Base-by-base conservation (phyloP, 2,329 filamentous ascomycete genomes). In the Monilinia fructicola region DNA sequence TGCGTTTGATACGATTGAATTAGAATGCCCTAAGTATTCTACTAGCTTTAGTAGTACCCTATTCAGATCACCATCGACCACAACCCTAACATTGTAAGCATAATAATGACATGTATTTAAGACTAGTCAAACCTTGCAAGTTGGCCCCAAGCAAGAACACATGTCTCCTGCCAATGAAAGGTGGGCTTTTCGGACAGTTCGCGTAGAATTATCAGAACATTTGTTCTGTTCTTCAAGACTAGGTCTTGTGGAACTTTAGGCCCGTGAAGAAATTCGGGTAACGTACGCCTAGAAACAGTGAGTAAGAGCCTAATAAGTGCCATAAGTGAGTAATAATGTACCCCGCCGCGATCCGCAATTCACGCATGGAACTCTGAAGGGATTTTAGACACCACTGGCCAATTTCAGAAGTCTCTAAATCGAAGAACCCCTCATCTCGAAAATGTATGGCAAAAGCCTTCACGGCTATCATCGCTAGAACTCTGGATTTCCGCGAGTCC, bases 111-210 rank as follows among this genome's bases (percentile, higher is more conserved):
- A 16, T 50, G 9, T 21, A 31, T 21, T 26, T 31, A 18, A 48
- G 23, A 54, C 16, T 66, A 62, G 4, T 75, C 80, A 72, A 79
- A 88, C 84, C 85, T 84, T 68, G 92, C 94, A 59, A 97, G 82
- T 74, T 92, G 89, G n/a, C 90, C 90, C 85, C 94, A 93, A 18
- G 91, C 90, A 78, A 95, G 81, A 67, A 98, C 89, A 70, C 91
- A 89, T 23, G 92, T 93, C 77, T 98, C 94, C 61, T 93, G 89
- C 54, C 93, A 79, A 68, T 87, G 83, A 6, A 87, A 78, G 10
- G 86, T 81, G 64, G 87, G 85, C 67, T 88, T 88, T 56, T 91
- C 88, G 0, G 90, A 91, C 14, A 96, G 81, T 4, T 82, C 85
- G 69, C 88, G 89, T 12, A 98, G 80, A 72, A 91, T 85, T 40